Percentiles rank a stretch among this genome's conserved stretches.
Evolutionary conservation across 2,329 filamentous ascomycete genomes (phyloP).

Genomic region (Ophiostoma perfectum): DNA sequence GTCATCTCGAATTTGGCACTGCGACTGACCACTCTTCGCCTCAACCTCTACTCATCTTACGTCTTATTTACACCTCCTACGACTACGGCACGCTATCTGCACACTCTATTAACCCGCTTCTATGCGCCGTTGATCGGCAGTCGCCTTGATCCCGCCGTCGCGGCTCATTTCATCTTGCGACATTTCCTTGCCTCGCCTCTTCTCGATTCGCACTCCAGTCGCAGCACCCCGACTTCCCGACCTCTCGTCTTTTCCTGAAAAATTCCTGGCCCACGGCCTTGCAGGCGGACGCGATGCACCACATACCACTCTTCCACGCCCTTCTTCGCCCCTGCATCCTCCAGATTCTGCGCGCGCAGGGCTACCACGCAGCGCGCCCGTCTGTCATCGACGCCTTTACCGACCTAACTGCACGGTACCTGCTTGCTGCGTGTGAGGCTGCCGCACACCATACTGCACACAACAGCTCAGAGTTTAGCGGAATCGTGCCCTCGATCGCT

Average conservation of each 20-base stretch:
- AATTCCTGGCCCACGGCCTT: no score
- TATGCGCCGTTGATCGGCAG: slow-evolving; percentile 14
- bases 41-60: neutral
- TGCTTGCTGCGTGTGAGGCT: slow-evolving; percentile 66
- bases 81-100: neutral
- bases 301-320: slow-evolving; percentile 57
- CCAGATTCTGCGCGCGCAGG: slow-evolving; percentile 84
- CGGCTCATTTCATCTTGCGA: neutral
- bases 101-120: neutral
- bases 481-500: slow-evolving; percentile 58
- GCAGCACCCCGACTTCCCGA: no score
- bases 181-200: neutral
- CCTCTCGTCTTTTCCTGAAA: no score
- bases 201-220: neutral
- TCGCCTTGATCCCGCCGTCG: neutral
- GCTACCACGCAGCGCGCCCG: slow-evolving; percentile 77
- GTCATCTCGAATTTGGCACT: neutral
- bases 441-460: slow-evolving; percentile 66
- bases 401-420: slow-evolving; percentile 77
- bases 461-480: slow-evolving; percentile 61
- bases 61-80: neutral
- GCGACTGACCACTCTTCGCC: neutral
- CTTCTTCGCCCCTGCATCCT: slow-evolving; percentile 82
- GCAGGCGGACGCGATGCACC: slow-evolving; percentile 38
- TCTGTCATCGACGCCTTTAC: slow-evolving; percentile 83